These are phyloP conservation scores for Epichloe sp. DNA, from an alignment of 2,329 filamentous ascomycete genomes.

Conservation along the genomic window DNA sequence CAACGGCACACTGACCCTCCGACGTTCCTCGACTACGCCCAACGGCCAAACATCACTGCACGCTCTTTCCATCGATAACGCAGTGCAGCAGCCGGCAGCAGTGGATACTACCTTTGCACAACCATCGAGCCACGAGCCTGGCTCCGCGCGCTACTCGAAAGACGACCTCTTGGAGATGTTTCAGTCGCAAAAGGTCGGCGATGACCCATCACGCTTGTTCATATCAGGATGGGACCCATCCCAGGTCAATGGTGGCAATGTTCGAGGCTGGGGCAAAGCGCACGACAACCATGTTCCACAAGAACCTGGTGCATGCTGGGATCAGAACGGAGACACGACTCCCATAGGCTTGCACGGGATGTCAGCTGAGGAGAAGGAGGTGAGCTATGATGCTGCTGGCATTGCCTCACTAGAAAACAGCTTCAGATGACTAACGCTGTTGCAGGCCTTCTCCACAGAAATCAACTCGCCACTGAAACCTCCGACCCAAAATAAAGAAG, in stretches of 20 bases:
- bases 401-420: conserved; percentile 5
- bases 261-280: conserved; percentile 64
- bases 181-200: conserved; percentile 34
- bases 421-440: not conserved
- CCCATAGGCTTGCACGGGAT: conserved; percentile 65
- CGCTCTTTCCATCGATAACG: conserved; percentile 22
- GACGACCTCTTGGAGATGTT: conserved; percentile 69
- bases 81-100: conserved; percentile 25
- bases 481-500: conserved; percentile 59
- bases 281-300: conserved; percentile 60
- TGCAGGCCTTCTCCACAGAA: conserved; percentile 64
- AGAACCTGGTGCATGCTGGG: conserved; percentile 91
- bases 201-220: conserved; percentile 52
- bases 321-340: conserved; percentile 52
- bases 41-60: conserved; percentile 28
- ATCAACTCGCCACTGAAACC: conserved; percentile 92
- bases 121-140: conserved; percentile 18
- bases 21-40: conserved; percentile 48
- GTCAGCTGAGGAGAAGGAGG: conserved; percentile 47
- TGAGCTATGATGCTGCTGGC: conserved; percentile 17
- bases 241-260: conserved; percentile 48
- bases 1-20: conserved; percentile 52
- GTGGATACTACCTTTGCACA: conserved; percentile 23
- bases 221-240: conserved; percentile 69
- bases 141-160: conserved; percentile 56